Evolutionary conservation across 345 rosid species (phyloP).

Genomic region (Microthlaspi erraticum): DNA sequence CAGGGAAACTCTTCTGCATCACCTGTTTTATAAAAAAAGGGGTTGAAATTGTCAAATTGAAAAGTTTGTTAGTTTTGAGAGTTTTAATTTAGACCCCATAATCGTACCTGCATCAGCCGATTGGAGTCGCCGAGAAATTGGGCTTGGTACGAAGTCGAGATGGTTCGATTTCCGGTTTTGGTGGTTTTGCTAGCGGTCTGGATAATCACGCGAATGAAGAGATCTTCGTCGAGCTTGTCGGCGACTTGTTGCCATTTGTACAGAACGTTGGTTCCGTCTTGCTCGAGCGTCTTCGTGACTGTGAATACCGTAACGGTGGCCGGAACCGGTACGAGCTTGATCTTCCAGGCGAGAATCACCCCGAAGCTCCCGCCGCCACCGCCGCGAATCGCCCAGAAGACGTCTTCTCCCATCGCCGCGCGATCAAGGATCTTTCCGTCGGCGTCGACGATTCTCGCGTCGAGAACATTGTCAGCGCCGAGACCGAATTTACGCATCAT

Average conservation of each 20-base stretch:
- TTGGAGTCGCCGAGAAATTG: constrained; percentile 58
- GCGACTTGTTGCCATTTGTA: constrained; percentile 65
- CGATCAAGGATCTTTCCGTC: constrained; percentile 63
- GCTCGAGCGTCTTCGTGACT: constrained; percentile 54
- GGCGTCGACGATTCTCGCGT: constrained; percentile 65
- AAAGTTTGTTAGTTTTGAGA: background rate
- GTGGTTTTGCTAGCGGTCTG: constrained; percentile 37
- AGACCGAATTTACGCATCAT: constrained; percentile 84
- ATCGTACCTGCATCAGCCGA: constrained; percentile 44
- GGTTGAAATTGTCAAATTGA: constrained; percentile 21
- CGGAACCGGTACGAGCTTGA: constrained; percentile 72
- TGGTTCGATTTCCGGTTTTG: constrained; percentile 36
- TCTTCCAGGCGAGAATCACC: constrained; percentile 64
- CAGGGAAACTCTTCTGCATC: constrained; percentile 64
- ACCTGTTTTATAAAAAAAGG: constrained; percentile 26
- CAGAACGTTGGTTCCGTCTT: constrained; percentile 53
- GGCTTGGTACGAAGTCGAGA: constrained; percentile 49
- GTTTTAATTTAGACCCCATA: constrained; percentile 7
- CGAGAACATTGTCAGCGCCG: constrained; percentile 77
- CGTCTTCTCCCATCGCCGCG: constrained; percentile 72
- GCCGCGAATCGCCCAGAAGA: constrained; percentile 79
- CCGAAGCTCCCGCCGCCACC: constrained; percentile 85
- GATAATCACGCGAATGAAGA: constrained; percentile 60
- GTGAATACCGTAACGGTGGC: constrained; percentile 62
- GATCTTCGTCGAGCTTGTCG: constrained; percentile 58